These are phyloP conservation scores for Gillenia trifoliata DNA, from an alignment of 306 rosid genomes.

Conservation along the genomic window DNA sequence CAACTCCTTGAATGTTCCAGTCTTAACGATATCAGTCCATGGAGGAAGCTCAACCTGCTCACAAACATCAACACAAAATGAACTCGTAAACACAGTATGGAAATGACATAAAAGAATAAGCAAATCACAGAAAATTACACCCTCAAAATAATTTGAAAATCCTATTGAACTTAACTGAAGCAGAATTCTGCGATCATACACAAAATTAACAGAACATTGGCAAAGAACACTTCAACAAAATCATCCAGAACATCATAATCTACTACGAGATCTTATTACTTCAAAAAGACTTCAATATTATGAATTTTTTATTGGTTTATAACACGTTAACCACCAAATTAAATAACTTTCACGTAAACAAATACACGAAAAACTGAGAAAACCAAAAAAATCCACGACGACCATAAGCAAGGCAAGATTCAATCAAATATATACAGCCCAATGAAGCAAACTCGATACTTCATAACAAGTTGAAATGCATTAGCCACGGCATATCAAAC, in stretches of 20 bases:
- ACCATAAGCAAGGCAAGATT: neutral
- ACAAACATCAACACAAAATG: neutral
- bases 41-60: slow-evolving; percentile 47
- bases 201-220: neutral
- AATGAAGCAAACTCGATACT: neutral
- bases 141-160: neutral
- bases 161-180: neutral
- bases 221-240: neutral
- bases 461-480: neutral
- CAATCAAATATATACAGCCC: neutral
- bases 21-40: slow-evolving; percentile 56
- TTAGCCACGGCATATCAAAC: neutral
- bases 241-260: neutral
- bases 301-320: neutral
- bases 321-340: neutral
- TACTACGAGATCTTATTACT: neutral
- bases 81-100: neutral
- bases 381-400: neutral
- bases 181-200: neutral
- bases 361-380: neutral
- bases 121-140: neutral
- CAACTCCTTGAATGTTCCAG: slow-evolving; percentile 49
- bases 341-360: neutral
- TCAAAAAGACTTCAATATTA: neutral
- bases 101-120: neutral